Evolutionary conservation across 148 eudicot species (phyloP).

Genomic region (Chenopodium suecicum): DNA sequence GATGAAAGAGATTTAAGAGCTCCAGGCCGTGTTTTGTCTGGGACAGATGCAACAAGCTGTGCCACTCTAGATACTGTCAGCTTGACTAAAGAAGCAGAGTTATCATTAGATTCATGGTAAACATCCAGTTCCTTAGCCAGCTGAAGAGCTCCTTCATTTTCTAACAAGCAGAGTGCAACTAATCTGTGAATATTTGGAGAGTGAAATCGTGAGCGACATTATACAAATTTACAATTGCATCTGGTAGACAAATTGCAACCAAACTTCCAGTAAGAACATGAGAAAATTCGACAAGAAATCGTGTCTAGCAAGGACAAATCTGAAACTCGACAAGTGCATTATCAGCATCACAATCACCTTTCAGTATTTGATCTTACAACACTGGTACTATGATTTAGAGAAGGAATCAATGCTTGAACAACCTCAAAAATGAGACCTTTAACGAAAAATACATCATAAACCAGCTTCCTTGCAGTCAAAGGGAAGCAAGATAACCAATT

Average conservation of each 20-base stretch:
- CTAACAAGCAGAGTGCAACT: slow-evolving; percentile 67
- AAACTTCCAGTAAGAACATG: background rate
- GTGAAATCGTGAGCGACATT: background rate
- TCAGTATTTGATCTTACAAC: slow-evolving; percentile 71
- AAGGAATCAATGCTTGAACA: slow-evolving; percentile 72
- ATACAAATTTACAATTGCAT: background rate
- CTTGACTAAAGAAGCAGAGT: slow-evolving; percentile 34
- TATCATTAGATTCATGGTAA: slow-evolving; percentile 36
- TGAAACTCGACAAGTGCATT: background rate
- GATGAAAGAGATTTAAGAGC: slow-evolving; percentile 74
- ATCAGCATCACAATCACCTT: slow-evolving; percentile 48
- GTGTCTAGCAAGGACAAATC: background rate
- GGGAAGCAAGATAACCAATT: slow-evolving; percentile 86
- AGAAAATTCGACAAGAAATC: background rate
- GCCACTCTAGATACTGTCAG: slow-evolving; percentile 50
- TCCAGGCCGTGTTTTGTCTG: slow-evolving; percentile 71
- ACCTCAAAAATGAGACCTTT: slow-evolving; percentile 60
- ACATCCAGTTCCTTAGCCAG: slow-evolving; percentile 55
- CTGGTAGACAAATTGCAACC: background rate
- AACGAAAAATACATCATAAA: slow-evolving; percentile 77
- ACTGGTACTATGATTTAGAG: slow-evolving; percentile 44
- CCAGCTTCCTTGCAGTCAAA: slow-evolving; percentile 64
- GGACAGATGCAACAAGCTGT: slow-evolving; percentile 83
- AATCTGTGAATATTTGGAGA: slow-evolving; percentile 46
- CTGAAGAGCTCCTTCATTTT: slow-evolving; percentile 60